Percentiles rank a stretch among this genome's conserved stretches.
These are phyloP conservation scores for Laguncularia racemosa DNA, from an alignment of 345 rosid species.

Conservation along the genomic window DNA sequence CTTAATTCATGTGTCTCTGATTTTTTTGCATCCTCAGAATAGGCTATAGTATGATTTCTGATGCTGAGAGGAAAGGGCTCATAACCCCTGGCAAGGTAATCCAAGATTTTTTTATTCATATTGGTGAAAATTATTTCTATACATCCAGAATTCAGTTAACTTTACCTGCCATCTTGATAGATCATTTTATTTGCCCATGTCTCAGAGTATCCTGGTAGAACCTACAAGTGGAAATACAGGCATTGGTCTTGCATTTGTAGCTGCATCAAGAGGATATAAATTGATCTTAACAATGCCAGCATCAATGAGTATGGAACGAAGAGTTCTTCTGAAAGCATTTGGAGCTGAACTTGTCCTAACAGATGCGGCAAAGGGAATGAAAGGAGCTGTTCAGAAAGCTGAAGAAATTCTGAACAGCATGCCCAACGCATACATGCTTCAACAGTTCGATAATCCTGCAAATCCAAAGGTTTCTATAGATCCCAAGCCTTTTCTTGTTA, in stretches of 20 bases:
- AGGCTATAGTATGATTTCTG: slow-evolving; percentile 80
- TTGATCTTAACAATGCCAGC: slow-evolving; percentile 78
- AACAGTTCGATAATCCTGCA: slow-evolving; percentile 86
- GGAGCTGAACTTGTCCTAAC: slow-evolving; percentile 86
- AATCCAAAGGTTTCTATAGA: slow-evolving; percentile 58
- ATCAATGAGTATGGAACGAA: slow-evolving; percentile 80
- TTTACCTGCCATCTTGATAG: slow-evolving; percentile 2
- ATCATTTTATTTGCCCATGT: slow-evolving; percentile 9
- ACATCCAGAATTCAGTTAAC: not conserved
- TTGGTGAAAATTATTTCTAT: not conserved
- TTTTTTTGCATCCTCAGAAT: slow-evolving; percentile 44
- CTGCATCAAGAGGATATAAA: slow-evolving; percentile 74
- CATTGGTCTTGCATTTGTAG: slow-evolving; percentile 79
- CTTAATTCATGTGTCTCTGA: too few relatives aligned
- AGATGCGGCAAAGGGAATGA: slow-evolving; percentile 78
- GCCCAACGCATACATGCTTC: slow-evolving; percentile 68
- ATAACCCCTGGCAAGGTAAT: slow-evolving; percentile 85
- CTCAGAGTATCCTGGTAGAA: slow-evolving; percentile 72
- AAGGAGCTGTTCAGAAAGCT: slow-evolving; percentile 67
- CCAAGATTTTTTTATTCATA: too few relatives aligned
- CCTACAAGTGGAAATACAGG: slow-evolving; percentile 95
- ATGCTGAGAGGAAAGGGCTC: slow-evolving; percentile 77
- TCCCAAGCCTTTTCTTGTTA: not conserved
- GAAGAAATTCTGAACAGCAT: slow-evolving; percentile 60
- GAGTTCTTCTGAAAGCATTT: slow-evolving; percentile 72